Evolutionary conservation across 2,329 filamentous ascomycete genomes (phyloP).

Genomic region (Orbilia quercus): DNA sequence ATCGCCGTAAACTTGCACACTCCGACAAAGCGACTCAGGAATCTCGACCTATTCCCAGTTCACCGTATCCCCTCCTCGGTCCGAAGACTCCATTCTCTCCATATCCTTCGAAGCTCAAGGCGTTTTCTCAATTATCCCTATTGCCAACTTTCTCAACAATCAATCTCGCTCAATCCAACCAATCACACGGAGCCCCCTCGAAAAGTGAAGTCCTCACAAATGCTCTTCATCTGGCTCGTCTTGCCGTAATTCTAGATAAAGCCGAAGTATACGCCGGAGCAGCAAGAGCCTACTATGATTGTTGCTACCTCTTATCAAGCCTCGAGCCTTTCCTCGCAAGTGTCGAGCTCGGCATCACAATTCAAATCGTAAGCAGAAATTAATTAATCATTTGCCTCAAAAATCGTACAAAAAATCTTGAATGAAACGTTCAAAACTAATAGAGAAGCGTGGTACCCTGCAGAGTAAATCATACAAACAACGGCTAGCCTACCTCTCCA

Average conservation of each 20-base stretch:
- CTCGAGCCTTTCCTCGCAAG: constrained; percentile 22
- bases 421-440: background rate
- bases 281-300: constrained; percentile 39
- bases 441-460: background rate
- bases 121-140: constrained; percentile 15
- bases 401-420: background rate
- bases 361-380: constrained; percentile 35
- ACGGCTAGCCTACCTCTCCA: constrained; percentile 34
- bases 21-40: background rate
- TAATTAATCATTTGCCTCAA: background rate
- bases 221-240: constrained; percentile 41
- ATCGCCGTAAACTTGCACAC: background rate
- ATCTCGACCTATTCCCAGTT: constrained; percentile 4
- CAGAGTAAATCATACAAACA: constrained; percentile 41
- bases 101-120: background rate
- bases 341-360: constrained; percentile 29
- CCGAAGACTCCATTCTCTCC: constrained; percentile 1
- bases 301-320: constrained; percentile 31
- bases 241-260: constrained; percentile 44
- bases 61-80: constrained; percentile 1
- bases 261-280: constrained; percentile 36
- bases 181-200: constrained; percentile 2
- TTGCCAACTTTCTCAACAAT: constrained; percentile 1
- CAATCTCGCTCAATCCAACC: constrained; percentile 14
- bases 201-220: constrained; percentile 35